Base-by-base conservation (phyloP, 1,139 yeast species). In the Diutina rugosa region DNA sequence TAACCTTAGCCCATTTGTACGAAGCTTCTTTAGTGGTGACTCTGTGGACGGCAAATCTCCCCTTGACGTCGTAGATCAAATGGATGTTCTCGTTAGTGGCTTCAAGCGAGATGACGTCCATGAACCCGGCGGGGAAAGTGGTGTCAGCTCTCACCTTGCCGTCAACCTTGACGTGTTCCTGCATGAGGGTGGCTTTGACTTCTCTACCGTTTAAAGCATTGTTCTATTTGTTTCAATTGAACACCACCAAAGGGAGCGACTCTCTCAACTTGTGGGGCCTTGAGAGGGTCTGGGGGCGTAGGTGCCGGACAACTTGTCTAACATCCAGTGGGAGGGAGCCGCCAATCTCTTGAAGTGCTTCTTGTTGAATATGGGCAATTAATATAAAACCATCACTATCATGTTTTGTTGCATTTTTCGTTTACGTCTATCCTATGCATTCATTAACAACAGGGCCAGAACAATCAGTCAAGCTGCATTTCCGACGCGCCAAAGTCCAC, bases 241-340 rank as follows among this genome's bases (percentile, higher is more conserved):
- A 93, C 69, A 93, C 93, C 73, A 93, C 84, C 80, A 93, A 87
- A 75, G 99, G 99, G 74, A 93, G 87, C 61, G 97, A 93, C 82
- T 93, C 99, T 81, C 99, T 87, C 79, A 91, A 86, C 82, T 93
- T 93, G 87, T 93, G 99, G 76, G 99, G 99, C 99, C 99, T 68
- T 96, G 87, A 64, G 97, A 90, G 75, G 98, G 96, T 84, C 98
- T 91, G 82, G 99, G 99, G 67, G 99, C 99, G 78, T 93, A 93
- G 74, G 90, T 84, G 75, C 99, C 99, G 77, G 97, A 88, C 82
- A 95, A 84, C 84, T 95, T 95, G 96, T 93, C 99, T 85, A 95
- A 88, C 96, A 95, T 89, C 99, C 99, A 95, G 87, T 95, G 99
- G 84, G 91, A 87, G 84, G 99, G 99, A 76, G 97, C 97, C 76